phyloP scores from a whole-genome alignment of 2,329 filamentous ascomycete genomes.

The Penicillium digitatum region DNA sequence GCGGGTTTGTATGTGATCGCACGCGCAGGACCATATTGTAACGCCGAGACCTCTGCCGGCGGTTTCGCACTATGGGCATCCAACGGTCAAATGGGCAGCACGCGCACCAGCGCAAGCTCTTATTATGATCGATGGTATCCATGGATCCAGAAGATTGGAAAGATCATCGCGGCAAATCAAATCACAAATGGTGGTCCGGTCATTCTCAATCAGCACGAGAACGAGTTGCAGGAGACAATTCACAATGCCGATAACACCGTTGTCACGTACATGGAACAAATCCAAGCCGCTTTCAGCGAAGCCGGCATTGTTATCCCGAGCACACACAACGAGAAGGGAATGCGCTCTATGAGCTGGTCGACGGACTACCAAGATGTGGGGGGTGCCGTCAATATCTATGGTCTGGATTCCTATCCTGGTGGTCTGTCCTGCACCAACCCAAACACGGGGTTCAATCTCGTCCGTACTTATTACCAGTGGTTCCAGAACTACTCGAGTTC shows the following conservation, averaged over 20 bases:
- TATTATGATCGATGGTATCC: slow-evolving; percentile 48
- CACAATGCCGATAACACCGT: slow-evolving; percentile 45
- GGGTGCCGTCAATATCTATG: slow-evolving; percentile 49
- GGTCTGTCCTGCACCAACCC: slow-evolving; percentile 51
- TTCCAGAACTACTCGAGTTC: slow-evolving; percentile 53
- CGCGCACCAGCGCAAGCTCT: slow-evolving; percentile 43
- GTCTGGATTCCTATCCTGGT: slow-evolving; percentile 33
- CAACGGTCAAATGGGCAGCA: slow-evolving; percentile 46
- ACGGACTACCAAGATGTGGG: slow-evolving; percentile 55
- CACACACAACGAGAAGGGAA: slow-evolving; percentile 51
- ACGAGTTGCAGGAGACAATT: slow-evolving; percentile 48
- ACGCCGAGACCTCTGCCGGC: slow-evolving; percentile 51
- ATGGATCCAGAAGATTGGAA: slow-evolving; percentile 47
- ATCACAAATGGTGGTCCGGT: slow-evolving; percentile 51
- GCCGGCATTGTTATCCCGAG: slow-evolving; percentile 50
- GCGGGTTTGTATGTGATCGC: slow-evolving; percentile 52
- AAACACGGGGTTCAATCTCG: slow-evolving; percentile 48
- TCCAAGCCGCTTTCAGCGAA: slow-evolving; percentile 46
- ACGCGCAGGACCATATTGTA: slow-evolving; percentile 51
- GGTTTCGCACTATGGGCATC: slow-evolving; percentile 47
- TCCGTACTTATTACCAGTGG: slow-evolving; percentile 55
- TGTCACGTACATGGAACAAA: slow-evolving; percentile 52
- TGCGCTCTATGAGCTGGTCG: slow-evolving; percentile 50
- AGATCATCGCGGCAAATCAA: slow-evolving; percentile 49
- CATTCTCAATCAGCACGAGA: slow-evolving; percentile 53